These are phyloP conservation scores for Melastoma malabathricum DNA, from an alignment of 345 rosid genomes.

Conservation along the genomic window DNA sequence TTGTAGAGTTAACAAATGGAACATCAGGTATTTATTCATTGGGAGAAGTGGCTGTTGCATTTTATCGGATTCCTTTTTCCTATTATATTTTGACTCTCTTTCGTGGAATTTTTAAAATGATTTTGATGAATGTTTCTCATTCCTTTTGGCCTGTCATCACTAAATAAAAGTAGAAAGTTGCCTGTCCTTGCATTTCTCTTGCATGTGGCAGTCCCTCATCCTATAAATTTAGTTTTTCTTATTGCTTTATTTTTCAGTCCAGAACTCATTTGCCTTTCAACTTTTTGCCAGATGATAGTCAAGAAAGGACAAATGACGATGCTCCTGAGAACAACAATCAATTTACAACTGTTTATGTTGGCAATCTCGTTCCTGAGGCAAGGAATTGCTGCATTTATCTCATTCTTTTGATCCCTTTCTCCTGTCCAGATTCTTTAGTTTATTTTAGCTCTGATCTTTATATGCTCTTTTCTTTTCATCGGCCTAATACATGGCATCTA, in stretches of 20 bases:
- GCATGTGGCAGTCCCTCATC: too few species aligned
- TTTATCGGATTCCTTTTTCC: background rate
- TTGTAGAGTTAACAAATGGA: slow-evolving; percentile 68
- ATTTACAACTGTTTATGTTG: slow-evolving; percentile 54
- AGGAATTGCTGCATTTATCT: slow-evolving; percentile 7
- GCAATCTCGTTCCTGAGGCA: slow-evolving; percentile 63
- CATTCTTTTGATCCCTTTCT: slow-evolving; percentile 2
- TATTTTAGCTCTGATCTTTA: too few species aligned
- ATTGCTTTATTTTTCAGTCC: background rate
- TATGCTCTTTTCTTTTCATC: background rate
- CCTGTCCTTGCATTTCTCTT: too few species aligned
- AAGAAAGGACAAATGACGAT: slow-evolving; percentile 51
- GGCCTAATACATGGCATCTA: background rate
- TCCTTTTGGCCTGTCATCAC: too few species aligned
- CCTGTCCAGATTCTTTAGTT: background rate
- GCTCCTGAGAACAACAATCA: slow-evolving; percentile 71
- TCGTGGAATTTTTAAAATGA: too few species aligned
- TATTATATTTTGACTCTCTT: background rate
- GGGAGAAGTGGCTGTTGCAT: background rate
- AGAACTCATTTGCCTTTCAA: background rate
- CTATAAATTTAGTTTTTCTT: background rate
- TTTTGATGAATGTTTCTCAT: too few species aligned
- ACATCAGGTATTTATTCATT: slow-evolving; percentile 37
- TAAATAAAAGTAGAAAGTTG: too few species aligned
- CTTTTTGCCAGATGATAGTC: slow-evolving; percentile 51